phyloP scores from a whole-genome alignment of 768 basidiomycete genomes.

The Mycena maculata region DNA sequence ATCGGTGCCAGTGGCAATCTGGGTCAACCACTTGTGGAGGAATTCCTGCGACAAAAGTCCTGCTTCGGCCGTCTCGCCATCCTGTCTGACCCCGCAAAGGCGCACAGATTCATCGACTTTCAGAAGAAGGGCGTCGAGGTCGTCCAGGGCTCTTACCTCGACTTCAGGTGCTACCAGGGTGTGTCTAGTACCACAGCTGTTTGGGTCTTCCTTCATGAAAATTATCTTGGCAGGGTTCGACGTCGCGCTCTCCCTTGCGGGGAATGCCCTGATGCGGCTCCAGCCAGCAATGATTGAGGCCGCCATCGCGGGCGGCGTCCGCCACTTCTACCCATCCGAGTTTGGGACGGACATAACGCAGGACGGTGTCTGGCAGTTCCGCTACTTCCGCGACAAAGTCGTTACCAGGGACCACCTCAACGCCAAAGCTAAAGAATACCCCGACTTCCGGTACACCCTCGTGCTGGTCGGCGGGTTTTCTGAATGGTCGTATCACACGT shows the following conservation, averaged over 20 bases:
- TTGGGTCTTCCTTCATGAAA: no score
- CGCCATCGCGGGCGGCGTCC: slow-evolving; percentile 19
- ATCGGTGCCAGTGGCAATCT: slow-evolving; percentile 18
- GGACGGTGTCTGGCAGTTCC: neutral
- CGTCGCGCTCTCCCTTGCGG: slow-evolving; percentile 8
- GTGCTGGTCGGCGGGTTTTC: slow-evolving; percentile 12
- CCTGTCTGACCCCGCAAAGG: slow-evolving; percentile 9
- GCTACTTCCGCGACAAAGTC: slow-evolving; percentile 23
- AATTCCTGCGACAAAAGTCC: slow-evolving; percentile 6
- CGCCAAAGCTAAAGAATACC: neutral
- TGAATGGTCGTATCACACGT: slow-evolving; percentile 3
- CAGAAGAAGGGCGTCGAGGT: slow-evolving; percentile 15
- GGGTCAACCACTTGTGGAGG: neutral
- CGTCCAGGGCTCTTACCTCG: slow-evolving; percentile 10
- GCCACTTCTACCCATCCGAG: slow-evolving; percentile 26
- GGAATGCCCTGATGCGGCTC: slow-evolving; percentile 11
- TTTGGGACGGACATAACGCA: slow-evolving; percentile 8
- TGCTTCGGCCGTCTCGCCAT: slow-evolving; percentile 8
- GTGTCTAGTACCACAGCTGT: neutral
- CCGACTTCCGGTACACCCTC: slow-evolving; percentile 21
- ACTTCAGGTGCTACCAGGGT: slow-evolving; percentile 14
- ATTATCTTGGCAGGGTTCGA: slow-evolving; percentile 11
- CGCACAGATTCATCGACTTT: neutral
- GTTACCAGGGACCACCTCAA: slow-evolving; percentile 18
- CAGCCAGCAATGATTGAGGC: slow-evolving; percentile 24